Conservation (phyloP, 768 basidiomycete genomes). For the Pleurotus platypus region DNA sequence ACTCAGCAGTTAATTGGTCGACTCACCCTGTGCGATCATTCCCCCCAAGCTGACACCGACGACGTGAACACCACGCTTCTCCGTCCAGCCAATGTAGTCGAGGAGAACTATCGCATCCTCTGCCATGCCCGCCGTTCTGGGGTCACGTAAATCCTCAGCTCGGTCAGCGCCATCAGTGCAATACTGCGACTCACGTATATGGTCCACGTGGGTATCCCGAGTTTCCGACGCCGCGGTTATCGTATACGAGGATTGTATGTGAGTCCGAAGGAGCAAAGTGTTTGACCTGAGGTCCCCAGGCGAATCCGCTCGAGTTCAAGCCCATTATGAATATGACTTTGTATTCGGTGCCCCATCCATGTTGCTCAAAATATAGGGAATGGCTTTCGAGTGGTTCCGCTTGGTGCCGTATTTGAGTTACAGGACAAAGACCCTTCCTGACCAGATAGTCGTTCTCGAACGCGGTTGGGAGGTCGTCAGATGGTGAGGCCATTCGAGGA, state of each 20-base stretch:
- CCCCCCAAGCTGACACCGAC: constrained; percentile 79
- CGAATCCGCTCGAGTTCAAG: constrained; percentile 63
- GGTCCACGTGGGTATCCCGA: constrained; percentile 69
- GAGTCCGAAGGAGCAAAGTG: constrained; percentile 53
- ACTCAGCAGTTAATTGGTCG: no score
- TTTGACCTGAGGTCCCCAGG: constrained; percentile 62
- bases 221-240: constrained; percentile 82
- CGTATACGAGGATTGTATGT: constrained; percentile 70
- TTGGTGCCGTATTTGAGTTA: constrained; percentile 48
- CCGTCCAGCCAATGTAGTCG: constrained; percentile 71
- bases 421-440: constrained; percentile 70
- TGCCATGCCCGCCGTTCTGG: constrained; percentile 75
- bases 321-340: constrained; percentile 83
- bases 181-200: constrained; percentile 56
- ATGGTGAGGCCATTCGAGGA: neutral
- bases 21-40: constrained; percentile 76
- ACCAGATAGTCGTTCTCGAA: neutral
- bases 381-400: constrained; percentile 54
- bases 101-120: constrained; percentile 66
- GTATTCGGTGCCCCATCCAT: constrained; percentile 50
- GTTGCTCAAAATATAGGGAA: constrained; percentile 77
- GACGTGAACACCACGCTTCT: constrained; percentile 56
- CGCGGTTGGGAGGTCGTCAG: neutral
- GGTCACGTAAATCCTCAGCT: neutral
- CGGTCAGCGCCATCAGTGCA: neutral